Evolutionary conservation across 192 early-diverging fungal species (phyloP).

Genomic region (Bifiguratus adelaidae): DNA sequence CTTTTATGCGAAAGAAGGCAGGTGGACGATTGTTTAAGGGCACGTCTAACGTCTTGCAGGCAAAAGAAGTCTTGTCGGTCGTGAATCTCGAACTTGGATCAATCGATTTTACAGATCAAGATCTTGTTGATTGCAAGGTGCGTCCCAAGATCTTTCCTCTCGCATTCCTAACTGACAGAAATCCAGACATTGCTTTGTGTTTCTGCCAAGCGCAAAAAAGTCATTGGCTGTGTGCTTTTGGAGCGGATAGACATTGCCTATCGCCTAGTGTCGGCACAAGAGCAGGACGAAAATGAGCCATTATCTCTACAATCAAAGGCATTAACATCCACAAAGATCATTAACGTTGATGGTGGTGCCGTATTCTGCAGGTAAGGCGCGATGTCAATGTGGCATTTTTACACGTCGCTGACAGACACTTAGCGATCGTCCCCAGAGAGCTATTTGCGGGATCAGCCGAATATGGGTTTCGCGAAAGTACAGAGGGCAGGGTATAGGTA

Average conservation of each 20-base stretch:
- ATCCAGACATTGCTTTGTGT: constrained; percentile 23
- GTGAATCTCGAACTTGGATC: constrained; percentile 27
- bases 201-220: constrained; percentile 25
- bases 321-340: constrained; percentile 10
- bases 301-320: neutral
- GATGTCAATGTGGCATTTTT: no score
- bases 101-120: constrained; percentile 18
- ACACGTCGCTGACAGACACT: no score
- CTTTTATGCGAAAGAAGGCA: constrained; percentile 24
- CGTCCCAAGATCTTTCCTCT: neutral
- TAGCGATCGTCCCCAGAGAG: no score
- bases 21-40: neutral
- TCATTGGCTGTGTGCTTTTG: constrained; percentile 26
- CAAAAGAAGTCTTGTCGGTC: constrained; percentile 18
- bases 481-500: no score
- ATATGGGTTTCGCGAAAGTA: constrained; percentile 43
- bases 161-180: neutral
- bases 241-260: constrained; percentile 26
- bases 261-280: constrained; percentile 9
- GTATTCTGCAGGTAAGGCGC: no score
- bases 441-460: constrained; percentile 32
- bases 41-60: constrained; percentile 4
- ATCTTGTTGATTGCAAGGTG: constrained; percentile 21
- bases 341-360: no score
- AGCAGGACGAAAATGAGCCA: neutral